Evolutionary conservation across 257 asterid genomes (phyloP).

Genomic region (Nicotiana undulata): DNA sequence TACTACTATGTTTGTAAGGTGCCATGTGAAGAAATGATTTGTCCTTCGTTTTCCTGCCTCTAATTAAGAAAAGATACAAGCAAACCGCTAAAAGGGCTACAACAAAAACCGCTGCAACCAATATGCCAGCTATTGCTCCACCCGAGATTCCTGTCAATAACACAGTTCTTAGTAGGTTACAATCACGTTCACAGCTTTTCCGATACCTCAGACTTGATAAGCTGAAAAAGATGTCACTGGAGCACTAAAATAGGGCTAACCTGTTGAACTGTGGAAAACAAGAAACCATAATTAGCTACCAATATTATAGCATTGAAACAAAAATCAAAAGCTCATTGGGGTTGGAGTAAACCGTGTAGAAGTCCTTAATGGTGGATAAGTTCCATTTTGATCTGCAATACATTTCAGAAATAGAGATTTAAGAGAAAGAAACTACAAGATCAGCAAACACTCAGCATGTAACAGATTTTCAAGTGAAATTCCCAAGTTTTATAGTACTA

Average conservation of each 20-base stretch:
- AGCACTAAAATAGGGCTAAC: constrained; percentile 31
- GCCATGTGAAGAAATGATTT: constrained; percentile 16
- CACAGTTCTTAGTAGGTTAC: neutral
- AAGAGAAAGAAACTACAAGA: neutral
- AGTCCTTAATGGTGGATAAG: constrained; percentile 56
- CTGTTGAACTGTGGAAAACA: constrained; percentile 67
- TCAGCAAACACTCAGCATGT: constrained; percentile 11
- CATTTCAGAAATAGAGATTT: neutral
- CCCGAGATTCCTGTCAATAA: constrained; percentile 51
- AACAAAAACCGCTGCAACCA: constrained; percentile 45
- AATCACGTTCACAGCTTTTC: constrained; percentile 5
- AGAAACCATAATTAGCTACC: constrained; percentile 19
- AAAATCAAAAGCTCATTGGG: neutral
- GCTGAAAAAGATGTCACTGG: constrained; percentile 8
- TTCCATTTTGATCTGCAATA: constrained; percentile 76
- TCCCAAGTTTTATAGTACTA: neutral
- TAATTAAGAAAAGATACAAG: constrained; percentile 32
- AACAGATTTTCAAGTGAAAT: neutral
- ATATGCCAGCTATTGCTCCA: constrained; percentile 73
- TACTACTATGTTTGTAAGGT: constrained; percentile 16
- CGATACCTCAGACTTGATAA: constrained; percentile 7
- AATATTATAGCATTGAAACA: neutral
- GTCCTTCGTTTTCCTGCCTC: constrained; percentile 25
- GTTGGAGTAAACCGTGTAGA: constrained; percentile 33
- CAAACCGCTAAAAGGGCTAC: constrained; percentile 34